Conservation (phyloP, 768 basidiomycete species). For the Calocybe cyanea region DNA sequence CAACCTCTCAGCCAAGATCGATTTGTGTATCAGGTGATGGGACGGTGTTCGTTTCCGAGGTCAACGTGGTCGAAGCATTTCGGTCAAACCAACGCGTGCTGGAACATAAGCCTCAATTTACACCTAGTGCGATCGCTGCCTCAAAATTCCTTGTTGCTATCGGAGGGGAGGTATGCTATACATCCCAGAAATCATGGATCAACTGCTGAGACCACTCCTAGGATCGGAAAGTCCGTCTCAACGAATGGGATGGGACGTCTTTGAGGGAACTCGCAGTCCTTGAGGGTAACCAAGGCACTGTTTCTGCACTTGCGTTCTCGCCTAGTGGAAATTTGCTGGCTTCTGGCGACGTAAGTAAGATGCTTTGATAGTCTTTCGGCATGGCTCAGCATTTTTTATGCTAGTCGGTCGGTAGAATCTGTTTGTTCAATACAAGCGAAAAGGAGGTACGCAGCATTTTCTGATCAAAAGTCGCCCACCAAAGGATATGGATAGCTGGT, state of each 20-base stretch:
- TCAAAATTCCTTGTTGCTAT: constrained; percentile 55
- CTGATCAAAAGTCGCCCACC: background rate
- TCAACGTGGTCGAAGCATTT: constrained; percentile 59
- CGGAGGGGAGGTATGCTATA: constrained; percentile 62
- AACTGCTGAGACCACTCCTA: constrained; percentile 20
- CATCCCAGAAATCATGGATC: background rate
- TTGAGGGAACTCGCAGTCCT: constrained; percentile 54
- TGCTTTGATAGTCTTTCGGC: background rate
- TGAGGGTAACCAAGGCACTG: constrained; percentile 64
- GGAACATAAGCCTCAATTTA: constrained; percentile 47
- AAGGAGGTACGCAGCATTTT: constrained; percentile 44
- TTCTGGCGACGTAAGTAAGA: constrained; percentile 74
- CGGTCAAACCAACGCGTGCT: constrained; percentile 66
- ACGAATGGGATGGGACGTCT: constrained; percentile 65
- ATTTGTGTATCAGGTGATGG: constrained; percentile 57
- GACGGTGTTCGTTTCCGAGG: constrained; percentile 63
- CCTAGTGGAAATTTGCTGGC: constrained; percentile 73
- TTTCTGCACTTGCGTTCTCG: constrained; percentile 78
- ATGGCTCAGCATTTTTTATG: constrained; percentile 4
- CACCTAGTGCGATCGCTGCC: constrained; percentile 57
- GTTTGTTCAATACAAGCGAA: constrained; percentile 68
- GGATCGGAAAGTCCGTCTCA: constrained; percentile 74
- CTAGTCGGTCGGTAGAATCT: constrained; percentile 78
- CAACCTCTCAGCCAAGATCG: constrained; percentile 63
- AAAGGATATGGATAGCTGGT: constrained; percentile 41